Evolutionary conservation across 2,329 filamentous ascomycete species (phyloP).

Genomic region (Apiospora kogelbergensis): DNA sequence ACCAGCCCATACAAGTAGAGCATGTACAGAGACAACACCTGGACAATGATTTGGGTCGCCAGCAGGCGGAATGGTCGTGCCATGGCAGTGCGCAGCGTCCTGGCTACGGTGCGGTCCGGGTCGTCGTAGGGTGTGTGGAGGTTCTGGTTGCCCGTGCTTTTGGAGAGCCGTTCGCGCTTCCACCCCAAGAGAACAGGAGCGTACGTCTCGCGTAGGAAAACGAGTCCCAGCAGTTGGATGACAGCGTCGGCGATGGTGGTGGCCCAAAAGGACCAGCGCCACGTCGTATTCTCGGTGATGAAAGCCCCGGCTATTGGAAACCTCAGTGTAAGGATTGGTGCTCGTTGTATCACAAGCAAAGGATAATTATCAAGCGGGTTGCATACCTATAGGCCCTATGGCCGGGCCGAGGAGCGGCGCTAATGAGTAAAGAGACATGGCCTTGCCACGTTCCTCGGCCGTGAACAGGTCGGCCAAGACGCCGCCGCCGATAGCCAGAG

Average conservation of each 20-base stretch:
- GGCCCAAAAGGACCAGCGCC: conserved; percentile 74
- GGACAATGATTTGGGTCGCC: conserved; percentile 51
- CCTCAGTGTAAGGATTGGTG: background rate
- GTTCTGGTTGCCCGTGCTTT: conserved; percentile 53
- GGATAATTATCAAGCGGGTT: no score
- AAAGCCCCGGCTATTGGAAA: conserved; percentile 55
- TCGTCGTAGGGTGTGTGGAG: conserved; percentile 54
- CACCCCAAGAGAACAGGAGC: conserved; percentile 59
- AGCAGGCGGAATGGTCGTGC: conserved; percentile 52
- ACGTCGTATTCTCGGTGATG: conserved; percentile 62
- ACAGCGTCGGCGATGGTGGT: conserved; percentile 62
- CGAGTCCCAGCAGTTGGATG: conserved; percentile 57
- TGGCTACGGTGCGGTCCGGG: conserved; percentile 29
- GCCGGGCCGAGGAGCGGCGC: conserved; percentile 66
- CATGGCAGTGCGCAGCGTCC: conserved; percentile 39
- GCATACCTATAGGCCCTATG: conserved; percentile 54
- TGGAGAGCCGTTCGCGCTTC: conserved; percentile 57
- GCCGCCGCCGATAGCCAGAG: conserved; percentile 40
- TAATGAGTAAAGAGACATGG: conserved; percentile 62
- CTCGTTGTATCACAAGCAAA: no score
- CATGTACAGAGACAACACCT: conserved; percentile 50
- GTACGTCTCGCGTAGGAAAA: conserved; percentile 68
- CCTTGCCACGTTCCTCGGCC: conserved; percentile 61
- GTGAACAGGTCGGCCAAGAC: conserved; percentile 45
- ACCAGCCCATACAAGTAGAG: conserved; percentile 56